Base-by-base conservation (phyloP, 176 grass and related monocot species). In the Carex cristatella region DNA sequence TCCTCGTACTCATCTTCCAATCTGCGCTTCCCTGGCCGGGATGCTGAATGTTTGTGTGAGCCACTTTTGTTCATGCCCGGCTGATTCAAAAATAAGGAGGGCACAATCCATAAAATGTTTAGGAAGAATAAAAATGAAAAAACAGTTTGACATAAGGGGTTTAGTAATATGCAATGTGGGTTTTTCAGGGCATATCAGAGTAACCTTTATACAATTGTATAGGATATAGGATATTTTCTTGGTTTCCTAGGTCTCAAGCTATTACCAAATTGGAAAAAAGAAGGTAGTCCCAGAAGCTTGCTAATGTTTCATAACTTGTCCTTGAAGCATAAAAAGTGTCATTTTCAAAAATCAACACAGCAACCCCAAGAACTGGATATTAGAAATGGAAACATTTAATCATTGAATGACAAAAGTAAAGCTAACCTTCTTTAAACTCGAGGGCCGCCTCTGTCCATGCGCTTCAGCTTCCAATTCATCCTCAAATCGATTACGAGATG, bases 381-480 rank as follows among this genome's bases (percentile, higher is more conserved):
- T 51, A 51, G 48, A 10, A 2, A 51, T 51, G 48, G 48, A 51
- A 49, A 10, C 46, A 51, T 51, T 51, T 51, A 51, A 57, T 28
- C 14, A 79, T 35, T 78, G 56, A 56, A 56, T 15, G 12, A 18
- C 23, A 13, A 58, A 33, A 33, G 53, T 58, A n/a, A 61, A 70
- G 49, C 69, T 80, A 28, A 94, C 94, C 87, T 89, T 91, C 79
- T 97, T 94, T 69, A 87, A 86, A 84, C 84, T 93, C 75, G 86
- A 91, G 69, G 92, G 89, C 56, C 86, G 89, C 82, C 86, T 92
- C 86, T 92, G 90, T 73, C 84, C 88, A 72, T 82, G 81, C 40
- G 87, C 90, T 91, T 97, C 94, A 88, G 89, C 89, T 60, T 97
- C 92, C 74, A 93, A 73, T 16, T 97, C 92, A 76, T 97, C 90